Percentiles rank a stretch among this genome's conserved stretches.
Evolutionary conservation across 1,139 yeast species (phyloP).

Genomic region (Magnusiomyces magnusii): DNA sequence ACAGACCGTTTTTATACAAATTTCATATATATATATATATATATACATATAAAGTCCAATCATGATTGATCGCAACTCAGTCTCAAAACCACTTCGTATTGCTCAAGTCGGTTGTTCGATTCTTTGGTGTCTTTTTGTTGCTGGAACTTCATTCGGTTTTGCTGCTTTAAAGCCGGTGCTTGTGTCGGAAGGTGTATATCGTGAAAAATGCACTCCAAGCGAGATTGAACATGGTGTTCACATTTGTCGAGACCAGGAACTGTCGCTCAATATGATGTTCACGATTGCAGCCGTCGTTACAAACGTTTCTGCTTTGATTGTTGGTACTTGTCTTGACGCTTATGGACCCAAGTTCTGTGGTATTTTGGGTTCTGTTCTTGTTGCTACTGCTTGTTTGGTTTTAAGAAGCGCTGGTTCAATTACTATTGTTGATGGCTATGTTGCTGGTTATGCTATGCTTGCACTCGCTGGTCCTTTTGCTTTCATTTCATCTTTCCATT

Average conservation of each 20-base stretch:
- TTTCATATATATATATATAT: neutral
- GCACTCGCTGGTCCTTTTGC: constrained; percentile 82
- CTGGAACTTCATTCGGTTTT: constrained; percentile 87
- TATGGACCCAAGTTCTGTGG: constrained; percentile 80
- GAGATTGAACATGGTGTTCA: constrained; percentile 23
- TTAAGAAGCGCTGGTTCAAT: constrained; percentile 38
- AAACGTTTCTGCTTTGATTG: constrained; percentile 73
- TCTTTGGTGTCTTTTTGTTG: constrained; percentile 80
- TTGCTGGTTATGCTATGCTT: constrained; percentile 55
- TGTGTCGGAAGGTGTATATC: constrained; percentile 68
- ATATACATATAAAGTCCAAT: neutral
- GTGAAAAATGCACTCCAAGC: constrained; percentile 43
- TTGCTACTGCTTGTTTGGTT: constrained; percentile 47
- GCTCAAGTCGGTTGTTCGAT: constrained; percentile 62
- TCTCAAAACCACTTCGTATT: constrained; percentile 7
- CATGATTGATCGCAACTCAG: constrained; percentile 9
- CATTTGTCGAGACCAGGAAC: constrained; percentile 65
- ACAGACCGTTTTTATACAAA: neutral
- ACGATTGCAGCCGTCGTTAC: constrained; percentile 83
- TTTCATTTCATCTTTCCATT: constrained; percentile 70
- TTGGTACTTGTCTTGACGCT: constrained; percentile 67
- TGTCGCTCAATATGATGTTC: constrained; percentile 72
- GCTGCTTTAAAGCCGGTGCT: constrained; percentile 87
- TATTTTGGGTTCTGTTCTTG: constrained; percentile 55
- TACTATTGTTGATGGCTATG: constrained; percentile 47